These are phyloP conservation scores for Ceratocystis ficicola DNA, from an alignment of 2,329 filamentous ascomycete genomes.

Conservation along the genomic window DNA sequence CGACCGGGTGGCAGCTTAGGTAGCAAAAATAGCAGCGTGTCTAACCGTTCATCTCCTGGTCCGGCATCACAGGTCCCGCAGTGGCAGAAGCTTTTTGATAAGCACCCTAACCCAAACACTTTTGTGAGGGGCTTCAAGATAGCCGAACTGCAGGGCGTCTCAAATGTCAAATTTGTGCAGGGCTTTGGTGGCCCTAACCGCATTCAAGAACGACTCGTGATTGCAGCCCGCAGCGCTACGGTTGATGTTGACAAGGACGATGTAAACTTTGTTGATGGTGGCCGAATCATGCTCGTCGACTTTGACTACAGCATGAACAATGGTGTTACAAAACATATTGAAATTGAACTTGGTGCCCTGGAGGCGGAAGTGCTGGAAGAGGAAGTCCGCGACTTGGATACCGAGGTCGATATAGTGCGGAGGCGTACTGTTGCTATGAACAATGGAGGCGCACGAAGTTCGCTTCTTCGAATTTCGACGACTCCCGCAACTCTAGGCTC, in stretches of 20 bases:
- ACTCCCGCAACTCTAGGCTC: conserved; percentile 20
- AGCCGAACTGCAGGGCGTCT: conserved; percentile 52
- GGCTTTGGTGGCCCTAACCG: conserved; percentile 36
- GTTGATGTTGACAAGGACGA: conserved; percentile 56
- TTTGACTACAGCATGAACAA: conserved; percentile 52
- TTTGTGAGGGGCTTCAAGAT: conserved; percentile 57
- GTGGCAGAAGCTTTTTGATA: conserved; percentile 58
- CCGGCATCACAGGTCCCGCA: conserved; percentile 41
- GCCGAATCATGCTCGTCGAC: conserved; percentile 59
- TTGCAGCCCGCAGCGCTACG: conserved; percentile 58
- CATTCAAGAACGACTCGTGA: conserved; percentile 48
- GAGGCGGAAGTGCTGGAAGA: conserved; percentile 60
- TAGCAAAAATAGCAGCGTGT: conserved; percentile 31
- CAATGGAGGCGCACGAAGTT: conserved; percentile 36
- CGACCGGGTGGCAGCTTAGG: conserved; percentile 21
- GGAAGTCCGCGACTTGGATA: conserved; percentile 59
- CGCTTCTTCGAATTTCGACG: conserved; percentile 40
- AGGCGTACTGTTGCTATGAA: conserved; percentile 58
- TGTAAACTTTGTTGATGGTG: conserved; percentile 65
- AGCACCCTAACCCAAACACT: conserved; percentile 57
- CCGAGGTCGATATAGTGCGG: conserved; percentile 67
- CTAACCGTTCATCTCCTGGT: conserved; percentile 24
- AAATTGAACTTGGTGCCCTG: conserved; percentile 61
- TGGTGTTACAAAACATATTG: conserved; percentile 47
- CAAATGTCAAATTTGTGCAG: conserved; percentile 59